phyloP scores from a whole-genome alignment of 768 basidiomycete genomes.

The Boletus pseudo-olivaceus region DNA sequence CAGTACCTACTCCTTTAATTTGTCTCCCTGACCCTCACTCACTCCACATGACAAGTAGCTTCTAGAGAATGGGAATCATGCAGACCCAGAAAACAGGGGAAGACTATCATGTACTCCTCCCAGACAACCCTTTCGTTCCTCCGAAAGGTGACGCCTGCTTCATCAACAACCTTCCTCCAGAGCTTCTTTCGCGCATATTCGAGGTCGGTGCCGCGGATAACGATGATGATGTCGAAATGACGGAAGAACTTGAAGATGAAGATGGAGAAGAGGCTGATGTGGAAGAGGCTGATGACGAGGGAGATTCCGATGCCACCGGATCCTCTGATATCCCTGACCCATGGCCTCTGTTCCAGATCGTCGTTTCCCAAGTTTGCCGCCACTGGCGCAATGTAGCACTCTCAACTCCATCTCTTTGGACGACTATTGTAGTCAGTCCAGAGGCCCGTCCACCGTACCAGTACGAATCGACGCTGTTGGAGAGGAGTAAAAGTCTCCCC shows the following conservation, averaged over 20 bases:
- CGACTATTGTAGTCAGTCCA: constrained; percentile 30
- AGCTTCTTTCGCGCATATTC: constrained; percentile 57
- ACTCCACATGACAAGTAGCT: background rate
- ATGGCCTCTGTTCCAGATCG: constrained; percentile 43
- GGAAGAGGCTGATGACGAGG: constrained; percentile 1
- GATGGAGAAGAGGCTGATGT: background rate
- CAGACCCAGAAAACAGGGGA: constrained; percentile 1
- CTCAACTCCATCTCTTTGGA: constrained; percentile 57
- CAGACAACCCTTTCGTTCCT: constrained; percentile 48
- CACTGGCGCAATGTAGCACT: constrained; percentile 57
- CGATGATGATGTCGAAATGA: constrained; percentile 1
- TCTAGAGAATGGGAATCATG: constrained; percentile 1
- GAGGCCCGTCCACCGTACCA: constrained; percentile 40
- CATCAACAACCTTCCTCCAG: constrained; percentile 52
- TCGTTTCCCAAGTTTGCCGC: constrained; percentile 59
- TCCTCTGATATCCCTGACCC: background rate
- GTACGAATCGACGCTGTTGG: constrained; percentile 42
- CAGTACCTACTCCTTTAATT: background rate
- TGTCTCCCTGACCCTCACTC: background rate
- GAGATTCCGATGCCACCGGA: background rate
- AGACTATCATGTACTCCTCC: constrained; percentile 24
- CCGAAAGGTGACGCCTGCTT: constrained; percentile 41
- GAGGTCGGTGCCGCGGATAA: constrained; percentile 41
- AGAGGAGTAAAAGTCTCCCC: constrained; percentile 52
- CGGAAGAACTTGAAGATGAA: background rate